Percentiles rank a stretch among this genome's conserved stretches.
These are phyloP conservation scores for Stephania japonica DNA, from an alignment of 164 flowering plant genomes.

Conservation along the genomic window DNA sequence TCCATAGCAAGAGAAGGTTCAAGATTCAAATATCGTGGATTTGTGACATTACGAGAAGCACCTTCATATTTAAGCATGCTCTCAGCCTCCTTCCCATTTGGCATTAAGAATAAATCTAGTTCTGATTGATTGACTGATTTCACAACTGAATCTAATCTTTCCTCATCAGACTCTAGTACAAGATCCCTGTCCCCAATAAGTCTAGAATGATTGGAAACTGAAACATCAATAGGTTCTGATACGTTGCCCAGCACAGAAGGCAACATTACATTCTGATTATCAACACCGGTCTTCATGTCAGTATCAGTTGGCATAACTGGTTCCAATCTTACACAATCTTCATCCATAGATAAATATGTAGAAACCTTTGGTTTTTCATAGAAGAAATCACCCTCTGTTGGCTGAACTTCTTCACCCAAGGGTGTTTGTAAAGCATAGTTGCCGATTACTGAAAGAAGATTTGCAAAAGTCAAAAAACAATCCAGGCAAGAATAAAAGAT, in stretches of 20 bases:
- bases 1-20: constrained; percentile 98
- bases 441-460: constrained; percentile 8
- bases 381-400: constrained; percentile 14
- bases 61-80: constrained; percentile 17
- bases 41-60: constrained; percentile 21
- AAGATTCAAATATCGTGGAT: constrained; percentile 63
- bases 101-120: constrained; percentile 18
- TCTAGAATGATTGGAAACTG: constrained; percentile 22
- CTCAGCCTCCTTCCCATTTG: constrained; percentile 25
- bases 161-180: constrained; percentile 20
- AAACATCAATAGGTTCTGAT: constrained; percentile 28
- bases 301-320: constrained; percentile 22
- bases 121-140: constrained; percentile 24
- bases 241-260: constrained; percentile 14
- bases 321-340: constrained; percentile 16
- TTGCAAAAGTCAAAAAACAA: neutral
- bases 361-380: constrained; percentile 16
- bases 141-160: constrained; percentile 22
- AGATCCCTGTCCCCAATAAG: constrained; percentile 18
- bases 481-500: neutral
- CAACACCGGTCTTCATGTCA: constrained; percentile 9
- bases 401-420: constrained; percentile 16
- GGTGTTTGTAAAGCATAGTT: constrained; percentile 19
- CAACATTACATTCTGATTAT: constrained; percentile 12
- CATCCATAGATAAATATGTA: constrained; percentile 12